Conservation (phyloP, 2,329 filamentous ascomycete species). For the Cladosporium sp. region DNA sequence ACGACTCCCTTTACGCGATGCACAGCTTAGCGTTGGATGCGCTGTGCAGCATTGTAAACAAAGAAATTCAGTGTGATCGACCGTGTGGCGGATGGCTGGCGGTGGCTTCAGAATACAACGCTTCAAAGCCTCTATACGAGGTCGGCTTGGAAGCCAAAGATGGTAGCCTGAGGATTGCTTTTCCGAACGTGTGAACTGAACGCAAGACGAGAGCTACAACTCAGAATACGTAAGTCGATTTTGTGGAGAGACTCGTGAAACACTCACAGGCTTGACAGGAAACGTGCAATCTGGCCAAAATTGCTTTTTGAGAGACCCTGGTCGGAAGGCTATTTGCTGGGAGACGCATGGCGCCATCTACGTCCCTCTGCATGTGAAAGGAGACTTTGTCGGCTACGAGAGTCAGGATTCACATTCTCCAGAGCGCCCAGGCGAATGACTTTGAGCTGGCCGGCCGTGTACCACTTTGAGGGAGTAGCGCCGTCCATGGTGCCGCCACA, state of each 20-base stretch:
- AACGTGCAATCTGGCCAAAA: slow-evolving; percentile 3
- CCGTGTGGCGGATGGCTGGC: background rate
- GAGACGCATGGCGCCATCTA: slow-evolving; percentile 7
- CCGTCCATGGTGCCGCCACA: slow-evolving; percentile 12
- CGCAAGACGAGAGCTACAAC: background rate
- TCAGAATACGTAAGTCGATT: background rate
- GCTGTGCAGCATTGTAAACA: background rate
- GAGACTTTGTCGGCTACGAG: slow-evolving; percentile 1
- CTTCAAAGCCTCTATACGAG: background rate
- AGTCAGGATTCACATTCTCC: slow-evolving; percentile 4
- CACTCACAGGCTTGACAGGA: background rate
- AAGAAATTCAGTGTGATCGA: background rate
- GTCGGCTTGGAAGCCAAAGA: background rate
- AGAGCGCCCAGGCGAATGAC: background rate
- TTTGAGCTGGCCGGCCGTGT: background rate
- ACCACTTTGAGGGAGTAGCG: slow-evolving; percentile 8
- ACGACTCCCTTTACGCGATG: background rate
- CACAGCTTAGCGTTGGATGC: background rate
- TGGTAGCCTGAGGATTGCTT: background rate
- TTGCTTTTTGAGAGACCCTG: background rate
- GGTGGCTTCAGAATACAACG: background rate
- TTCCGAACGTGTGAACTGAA: background rate
- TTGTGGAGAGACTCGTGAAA: background rate
- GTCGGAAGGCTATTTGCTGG: background rate
- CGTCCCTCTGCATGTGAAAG: slow-evolving; percentile 8